A percentile compares a stretch with the other conserved stretches of the same genome.
Conservation (phyloP, 2,329 filamentous ascomycete genomes). For the Arthrobotrys sinensis region DNA sequence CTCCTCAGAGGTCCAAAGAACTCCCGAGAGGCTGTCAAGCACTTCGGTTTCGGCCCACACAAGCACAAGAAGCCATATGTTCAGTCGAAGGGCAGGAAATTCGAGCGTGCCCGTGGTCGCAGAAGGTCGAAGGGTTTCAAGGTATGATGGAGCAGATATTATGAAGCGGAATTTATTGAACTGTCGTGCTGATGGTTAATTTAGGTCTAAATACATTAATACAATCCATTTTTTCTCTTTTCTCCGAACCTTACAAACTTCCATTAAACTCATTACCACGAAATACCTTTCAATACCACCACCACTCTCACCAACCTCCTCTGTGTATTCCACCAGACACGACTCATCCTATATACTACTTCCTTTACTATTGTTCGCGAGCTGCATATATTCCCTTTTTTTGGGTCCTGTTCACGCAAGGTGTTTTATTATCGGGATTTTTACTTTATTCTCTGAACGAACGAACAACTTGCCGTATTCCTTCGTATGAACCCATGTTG, state of each 20-base stretch:
- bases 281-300: constrained; percentile 29
- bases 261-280: constrained; percentile 30
- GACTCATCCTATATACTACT: constrained; percentile 52
- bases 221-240: constrained; percentile 31
- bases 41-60: constrained; percentile 99
- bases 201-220: constrained; percentile 57
- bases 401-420: constrained; percentile 61
- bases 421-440: constrained; percentile 61
- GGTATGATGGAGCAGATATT: constrained; percentile 78
- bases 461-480: constrained; percentile 47
- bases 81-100: constrained; percentile 99
- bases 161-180: neutral
- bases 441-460: constrained; percentile 51
- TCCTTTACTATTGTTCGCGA: constrained; percentile 46
- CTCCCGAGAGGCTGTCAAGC: constrained; percentile 96
- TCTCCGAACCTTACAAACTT: constrained; percentile 20
- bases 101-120: constrained; percentile 98
- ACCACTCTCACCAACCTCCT: constrained; percentile 33
- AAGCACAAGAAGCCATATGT: constrained; percentile 90
- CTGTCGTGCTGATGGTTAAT: neutral
- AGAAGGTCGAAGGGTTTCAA: constrained; percentile 99
- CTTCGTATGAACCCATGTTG: constrained; percentile 42
- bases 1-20: constrained; percentile 99
- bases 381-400: constrained; percentile 59
- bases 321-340: constrained; percentile 58